These are phyloP conservation scores for Ephemerocybe angulata DNA, from an alignment of 768 basidiomycete species.

Conservation along the genomic window DNA sequence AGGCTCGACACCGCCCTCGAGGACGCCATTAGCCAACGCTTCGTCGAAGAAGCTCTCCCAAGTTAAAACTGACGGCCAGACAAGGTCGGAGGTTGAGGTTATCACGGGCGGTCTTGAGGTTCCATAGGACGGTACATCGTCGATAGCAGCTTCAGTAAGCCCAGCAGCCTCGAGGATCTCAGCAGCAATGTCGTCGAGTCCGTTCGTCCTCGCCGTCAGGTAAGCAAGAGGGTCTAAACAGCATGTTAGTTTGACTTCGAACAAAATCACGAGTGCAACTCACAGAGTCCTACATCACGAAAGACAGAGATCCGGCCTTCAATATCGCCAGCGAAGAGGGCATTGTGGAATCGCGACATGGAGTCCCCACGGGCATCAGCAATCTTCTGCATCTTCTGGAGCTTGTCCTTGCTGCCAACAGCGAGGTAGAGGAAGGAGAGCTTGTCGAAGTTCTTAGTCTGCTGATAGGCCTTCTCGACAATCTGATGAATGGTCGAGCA, in stretches of 20 bases:
- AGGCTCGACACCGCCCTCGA: no score
- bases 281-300: constrained; percentile 89
- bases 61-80: constrained; percentile 80
- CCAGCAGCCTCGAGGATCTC: constrained; percentile 91
- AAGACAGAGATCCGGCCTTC: constrained; percentile 80
- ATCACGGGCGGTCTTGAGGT: constrained; percentile 74
- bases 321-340: constrained; percentile 91
- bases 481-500: constrained; percentile 47
- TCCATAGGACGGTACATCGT: constrained; percentile 69
- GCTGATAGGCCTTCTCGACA: constrained; percentile 97
- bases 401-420: constrained; percentile 88
- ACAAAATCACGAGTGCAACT: no score
- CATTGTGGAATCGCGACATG: constrained; percentile 98
- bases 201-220: constrained; percentile 93
- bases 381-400: constrained; percentile 98
- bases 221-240: constrained; percentile 89
- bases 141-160: constrained; percentile 82
- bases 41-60: constrained; percentile 94
- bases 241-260: no score
- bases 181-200: constrained; percentile 80
- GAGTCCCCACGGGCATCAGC: constrained; percentile 93
- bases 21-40: constrained; percentile 80
- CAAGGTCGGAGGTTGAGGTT: constrained; percentile 66
- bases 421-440: constrained; percentile 95
- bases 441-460: constrained; percentile 96